These are phyloP conservation scores for Pythium utonaiense DNA, from an alignment of 352 stramenopile species.

Conservation along the genomic window DNA sequence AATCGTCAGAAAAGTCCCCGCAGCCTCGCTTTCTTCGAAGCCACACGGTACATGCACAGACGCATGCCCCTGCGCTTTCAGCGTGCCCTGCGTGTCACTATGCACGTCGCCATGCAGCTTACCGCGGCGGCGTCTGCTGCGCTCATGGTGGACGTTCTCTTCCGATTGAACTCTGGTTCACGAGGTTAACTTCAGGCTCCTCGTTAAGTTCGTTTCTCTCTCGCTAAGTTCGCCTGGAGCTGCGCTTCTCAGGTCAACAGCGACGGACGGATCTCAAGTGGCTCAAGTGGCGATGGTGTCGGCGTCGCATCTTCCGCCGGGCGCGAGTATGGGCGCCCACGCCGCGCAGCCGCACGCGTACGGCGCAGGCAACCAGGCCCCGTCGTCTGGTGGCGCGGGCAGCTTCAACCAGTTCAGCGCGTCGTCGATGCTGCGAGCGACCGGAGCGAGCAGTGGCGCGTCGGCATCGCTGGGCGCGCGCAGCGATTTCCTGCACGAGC, in stretches of 20 bases:
- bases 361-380: background rate
- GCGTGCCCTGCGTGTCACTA: background rate
- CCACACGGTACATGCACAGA: background rate
- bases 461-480: background rate
- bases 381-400: background rate
- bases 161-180: background rate
- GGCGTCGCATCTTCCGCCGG: slow-evolving; percentile 10
- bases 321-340: background rate
- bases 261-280: background rate
- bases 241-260: slow-evolving; percentile 2
- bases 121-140: slow-evolving; percentile 6
- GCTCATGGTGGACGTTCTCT: slow-evolving; percentile 5
- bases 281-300: slow-evolving; percentile 14
- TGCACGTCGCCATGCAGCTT: background rate
- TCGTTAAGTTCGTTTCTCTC: slow-evolving; percentile 6
- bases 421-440: slow-evolving; percentile 5
- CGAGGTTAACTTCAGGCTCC: slow-evolving; percentile 8
- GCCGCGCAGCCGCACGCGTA: background rate
- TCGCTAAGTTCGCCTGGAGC: slow-evolving; percentile 8
- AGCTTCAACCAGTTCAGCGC: slow-evolving; percentile 9
- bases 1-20: background rate
- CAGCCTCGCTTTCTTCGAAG: background rate
- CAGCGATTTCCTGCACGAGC: slow-evolving; percentile 24
- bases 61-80: no score
- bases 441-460: background rate